Evolutionary conservation across 495 filamentous ascomycete genomes (phyloP).

Genomic region (Hypomontagnella submonticulosa): DNA sequence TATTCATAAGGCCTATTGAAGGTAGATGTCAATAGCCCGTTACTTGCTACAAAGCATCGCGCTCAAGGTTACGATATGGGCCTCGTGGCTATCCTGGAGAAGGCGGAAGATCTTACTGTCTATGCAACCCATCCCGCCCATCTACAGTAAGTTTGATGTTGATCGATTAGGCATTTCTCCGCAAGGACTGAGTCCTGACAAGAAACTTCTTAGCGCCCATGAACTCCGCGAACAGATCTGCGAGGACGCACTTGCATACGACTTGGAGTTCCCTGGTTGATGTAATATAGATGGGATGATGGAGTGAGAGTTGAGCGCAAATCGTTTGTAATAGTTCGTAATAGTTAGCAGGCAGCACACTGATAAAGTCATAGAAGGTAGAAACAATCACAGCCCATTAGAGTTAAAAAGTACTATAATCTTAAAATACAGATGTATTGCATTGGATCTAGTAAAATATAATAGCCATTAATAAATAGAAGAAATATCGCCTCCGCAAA

Average conservation of each 20-base stretch:
- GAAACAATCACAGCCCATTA: too few species aligned
- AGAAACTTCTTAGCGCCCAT: not conserved
- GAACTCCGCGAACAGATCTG: slow-evolving; percentile 16
- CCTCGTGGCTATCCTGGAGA: slow-evolving; percentile 17
- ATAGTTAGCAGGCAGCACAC: too few species aligned
- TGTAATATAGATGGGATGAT: not conserved
- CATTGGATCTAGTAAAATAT: too few species aligned
- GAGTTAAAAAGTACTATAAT: too few species aligned
- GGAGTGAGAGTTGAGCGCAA: too few species aligned
- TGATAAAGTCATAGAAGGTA: too few species aligned
- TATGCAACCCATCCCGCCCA: slow-evolving; percentile 28
- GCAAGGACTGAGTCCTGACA: slow-evolving; percentile 12
- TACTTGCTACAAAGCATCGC: slow-evolving; percentile 5
- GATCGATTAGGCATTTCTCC: not conserved
- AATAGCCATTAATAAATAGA: too few species aligned
- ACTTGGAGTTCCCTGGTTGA: slow-evolving; percentile 25
- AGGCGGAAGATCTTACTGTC: slow-evolving; percentile 8
- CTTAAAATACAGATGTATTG: too few species aligned
- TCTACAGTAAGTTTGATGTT: slow-evolving; percentile 6
- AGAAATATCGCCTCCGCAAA: too few species aligned
- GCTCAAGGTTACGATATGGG: slow-evolving; percentile 15
- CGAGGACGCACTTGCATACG: slow-evolving; percentile 19
- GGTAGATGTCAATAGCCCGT: slow-evolving; percentile 10
- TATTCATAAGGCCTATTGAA: slow-evolving; percentile 19
- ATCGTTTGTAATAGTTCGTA: too few species aligned